phyloP scores from a whole-genome alignment of 2,329 filamentous ascomycete genomes.

The Fusarium paranaense region DNA sequence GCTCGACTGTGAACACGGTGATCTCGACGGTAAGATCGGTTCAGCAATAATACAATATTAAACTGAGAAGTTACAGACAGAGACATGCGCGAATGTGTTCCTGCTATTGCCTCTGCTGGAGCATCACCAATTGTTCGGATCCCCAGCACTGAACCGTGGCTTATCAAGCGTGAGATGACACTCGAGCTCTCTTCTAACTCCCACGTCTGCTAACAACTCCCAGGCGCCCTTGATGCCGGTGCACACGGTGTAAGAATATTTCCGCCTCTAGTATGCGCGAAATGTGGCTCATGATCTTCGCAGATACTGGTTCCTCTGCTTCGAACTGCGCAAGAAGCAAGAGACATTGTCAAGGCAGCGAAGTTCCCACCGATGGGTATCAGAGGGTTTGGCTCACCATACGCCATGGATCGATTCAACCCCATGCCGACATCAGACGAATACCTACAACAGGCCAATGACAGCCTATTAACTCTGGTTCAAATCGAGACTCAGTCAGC shows the following conservation, averaged over 20 bases:
- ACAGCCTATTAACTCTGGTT: slow-evolving; percentile 7
- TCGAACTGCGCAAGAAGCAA: slow-evolving; percentile 12
- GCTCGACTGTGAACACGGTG: slow-evolving; percentile 17
- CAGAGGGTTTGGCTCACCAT: slow-evolving; percentile 15
- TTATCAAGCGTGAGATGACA: not conserved
- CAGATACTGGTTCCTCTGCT: slow-evolving; percentile 15
- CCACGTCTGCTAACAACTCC: too few relatives aligned
- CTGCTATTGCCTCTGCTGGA: slow-evolving; percentile 19
- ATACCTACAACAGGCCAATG: slow-evolving; percentile 18
- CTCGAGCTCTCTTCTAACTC: too few relatives aligned
- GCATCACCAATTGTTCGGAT: slow-evolving; percentile 23
- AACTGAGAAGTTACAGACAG: not conserved
- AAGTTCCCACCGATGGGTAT: slow-evolving; percentile 20
- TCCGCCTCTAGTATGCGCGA: rapidly evolving
- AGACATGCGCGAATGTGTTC: slow-evolving; percentile 17
- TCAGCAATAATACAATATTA: rapidly evolving
- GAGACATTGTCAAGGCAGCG: slow-evolving; percentile 4
- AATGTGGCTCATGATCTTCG: not conserved
- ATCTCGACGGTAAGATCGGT: slow-evolving; percentile 1
- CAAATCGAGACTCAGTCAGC: slow-evolving; percentile 21
- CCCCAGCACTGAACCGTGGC: slow-evolving; percentile 18
- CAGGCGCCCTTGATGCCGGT: slow-evolving; percentile 14
- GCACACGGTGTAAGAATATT: slow-evolving; percentile 4
- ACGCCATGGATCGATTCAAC: slow-evolving; percentile 17
- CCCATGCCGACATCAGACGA: slow-evolving; percentile 11